Conservation (phyloP, 2,329 filamentous ascomycete species). For the Beauveria sp. region DNA sequence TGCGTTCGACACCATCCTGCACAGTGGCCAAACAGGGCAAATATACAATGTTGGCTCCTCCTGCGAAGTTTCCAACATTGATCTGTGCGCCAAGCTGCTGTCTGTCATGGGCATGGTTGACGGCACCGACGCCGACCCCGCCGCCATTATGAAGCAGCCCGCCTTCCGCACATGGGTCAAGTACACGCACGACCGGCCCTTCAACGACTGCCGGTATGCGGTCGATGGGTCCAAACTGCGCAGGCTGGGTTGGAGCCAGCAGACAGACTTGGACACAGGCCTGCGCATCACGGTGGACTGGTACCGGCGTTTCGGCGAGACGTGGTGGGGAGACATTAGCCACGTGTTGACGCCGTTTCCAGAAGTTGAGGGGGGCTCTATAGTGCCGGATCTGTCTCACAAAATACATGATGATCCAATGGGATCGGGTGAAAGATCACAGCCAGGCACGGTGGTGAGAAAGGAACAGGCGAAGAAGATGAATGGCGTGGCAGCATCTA, state of each 20-base stretch:
- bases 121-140: constrained; percentile 39
- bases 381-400: constrained; percentile 41
- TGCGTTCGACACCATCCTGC: constrained; percentile 76
- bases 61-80: constrained; percentile 69
- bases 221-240: constrained; percentile 63
- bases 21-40: constrained; percentile 65
- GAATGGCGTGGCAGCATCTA: background rate
- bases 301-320: constrained; percentile 58
- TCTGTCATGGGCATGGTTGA: constrained; percentile 51
- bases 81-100: constrained; percentile 59
- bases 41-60: constrained; percentile 77
- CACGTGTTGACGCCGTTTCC: constrained; percentile 63
- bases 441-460: background rate
- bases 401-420: constrained; percentile 27
- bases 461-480: background rate
- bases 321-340: constrained; percentile 66
- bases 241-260: constrained; percentile 61
- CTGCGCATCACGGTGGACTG: constrained; percentile 59
- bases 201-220: constrained; percentile 67
- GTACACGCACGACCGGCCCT: constrained; percentile 70
- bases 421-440: background rate
- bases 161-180: constrained; percentile 56
- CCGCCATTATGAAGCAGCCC: background rate
- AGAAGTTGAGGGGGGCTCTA: constrained; percentile 46
- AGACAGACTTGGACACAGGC: constrained; percentile 56